Conservation (phyloP, 2,329 filamentous ascomycete genomes). For the Colletotrichum sansevieriae region DNA sequence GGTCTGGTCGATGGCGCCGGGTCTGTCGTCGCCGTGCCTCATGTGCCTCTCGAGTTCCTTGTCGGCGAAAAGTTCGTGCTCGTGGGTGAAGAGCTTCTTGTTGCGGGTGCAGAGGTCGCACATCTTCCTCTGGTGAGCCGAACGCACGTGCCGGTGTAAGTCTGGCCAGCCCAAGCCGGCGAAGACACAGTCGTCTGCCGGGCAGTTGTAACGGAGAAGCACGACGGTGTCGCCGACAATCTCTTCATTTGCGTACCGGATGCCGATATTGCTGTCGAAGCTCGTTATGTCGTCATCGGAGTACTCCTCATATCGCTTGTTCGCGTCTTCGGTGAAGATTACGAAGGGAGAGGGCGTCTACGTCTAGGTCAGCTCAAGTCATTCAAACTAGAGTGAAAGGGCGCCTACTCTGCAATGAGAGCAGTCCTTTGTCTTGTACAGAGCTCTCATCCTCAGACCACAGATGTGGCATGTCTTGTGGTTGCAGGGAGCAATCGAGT, state of each 20-base stretch:
- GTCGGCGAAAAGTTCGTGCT: conserved; percentile 91
- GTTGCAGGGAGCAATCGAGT: conserved; percentile 92
- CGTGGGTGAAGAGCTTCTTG: conserved; percentile 98
- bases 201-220: conserved; percentile 93
- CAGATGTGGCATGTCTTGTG: conserved; percentile 98
- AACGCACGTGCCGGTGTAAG: conserved; percentile 81
- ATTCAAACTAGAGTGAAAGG: neutral
- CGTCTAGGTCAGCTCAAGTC: conserved; percentile 43
- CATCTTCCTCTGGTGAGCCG: conserved; percentile 87
- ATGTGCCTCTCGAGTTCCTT: conserved; percentile 89
- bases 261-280: conserved; percentile 87
- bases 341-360: conserved; percentile 82
- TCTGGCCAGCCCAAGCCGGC: conserved; percentile 78
- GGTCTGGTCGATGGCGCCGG: conserved; percentile 90
- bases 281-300: conserved; percentile 78
- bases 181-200: conserved; percentile 82
- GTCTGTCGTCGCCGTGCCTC: conserved; percentile 89
- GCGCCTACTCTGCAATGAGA: conserved; percentile 87
- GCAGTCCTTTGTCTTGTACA: conserved; percentile 97
- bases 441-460: conserved; percentile 86
- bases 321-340: conserved; percentile 88
- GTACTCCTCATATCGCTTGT: conserved; percentile 90
- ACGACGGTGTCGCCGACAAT: conserved; percentile 93
- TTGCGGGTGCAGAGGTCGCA: conserved; percentile 91
- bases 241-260: conserved; percentile 88